These are phyloP conservation scores for Fusarium subtropicale DNA, from an alignment of 2,329 filamentous ascomycete genomes.

Conservation along the genomic window DNA sequence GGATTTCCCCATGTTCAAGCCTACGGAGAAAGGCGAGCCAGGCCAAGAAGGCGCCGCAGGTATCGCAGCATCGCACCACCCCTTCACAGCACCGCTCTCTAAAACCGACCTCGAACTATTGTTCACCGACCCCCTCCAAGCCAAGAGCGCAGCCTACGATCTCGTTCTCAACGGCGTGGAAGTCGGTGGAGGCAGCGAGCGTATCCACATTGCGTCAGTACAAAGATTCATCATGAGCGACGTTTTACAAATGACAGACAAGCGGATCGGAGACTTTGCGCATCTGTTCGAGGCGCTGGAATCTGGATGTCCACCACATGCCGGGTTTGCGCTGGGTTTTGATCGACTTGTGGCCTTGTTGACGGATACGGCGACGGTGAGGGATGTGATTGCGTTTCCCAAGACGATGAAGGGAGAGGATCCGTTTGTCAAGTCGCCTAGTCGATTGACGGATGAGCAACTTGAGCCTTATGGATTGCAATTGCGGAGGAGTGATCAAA, in stretches of 20 bases:
- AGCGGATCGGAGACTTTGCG: slow-evolving; percentile 81
- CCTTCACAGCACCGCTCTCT: slow-evolving; percentile 89
- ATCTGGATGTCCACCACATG: slow-evolving; percentile 92
- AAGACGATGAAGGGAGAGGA: slow-evolving; percentile 94
- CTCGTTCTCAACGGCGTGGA: slow-evolving; percentile 96
- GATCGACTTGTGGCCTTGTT: slow-evolving; percentile 87
- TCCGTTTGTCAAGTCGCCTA: slow-evolving; percentile 82
- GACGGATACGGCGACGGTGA: slow-evolving; percentile 78
- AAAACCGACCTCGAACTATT: slow-evolving; percentile 79
- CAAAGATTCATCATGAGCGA: slow-evolving; percentile 88
- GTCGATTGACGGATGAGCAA: slow-evolving; percentile 70
- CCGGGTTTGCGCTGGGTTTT: slow-evolving; percentile 92
- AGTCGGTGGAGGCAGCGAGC: slow-evolving; percentile 89
- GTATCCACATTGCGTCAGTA: slow-evolving; percentile 86
- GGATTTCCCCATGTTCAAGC: slow-evolving; percentile 93
- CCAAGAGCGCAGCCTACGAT: slow-evolving; percentile 90
- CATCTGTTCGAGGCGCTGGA: slow-evolving; percentile 86
- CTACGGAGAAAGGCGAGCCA: slow-evolving; percentile 69
- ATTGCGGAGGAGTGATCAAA: slow-evolving; percentile 18
- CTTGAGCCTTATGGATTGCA: slow-evolving; percentile 61
- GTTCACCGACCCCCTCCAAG: slow-evolving; percentile 75
- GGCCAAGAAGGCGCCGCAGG: slow-evolving; percentile 86
- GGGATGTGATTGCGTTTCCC: slow-evolving; percentile 96
- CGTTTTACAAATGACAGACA: slow-evolving; percentile 80
- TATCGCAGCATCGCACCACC: slow-evolving; percentile 90